Evolutionary conservation across 176 grass and related monocot species (phyloP), one percentile per base, ranked within the genome.

Genomic region (Triticum turgidum): DNA sequence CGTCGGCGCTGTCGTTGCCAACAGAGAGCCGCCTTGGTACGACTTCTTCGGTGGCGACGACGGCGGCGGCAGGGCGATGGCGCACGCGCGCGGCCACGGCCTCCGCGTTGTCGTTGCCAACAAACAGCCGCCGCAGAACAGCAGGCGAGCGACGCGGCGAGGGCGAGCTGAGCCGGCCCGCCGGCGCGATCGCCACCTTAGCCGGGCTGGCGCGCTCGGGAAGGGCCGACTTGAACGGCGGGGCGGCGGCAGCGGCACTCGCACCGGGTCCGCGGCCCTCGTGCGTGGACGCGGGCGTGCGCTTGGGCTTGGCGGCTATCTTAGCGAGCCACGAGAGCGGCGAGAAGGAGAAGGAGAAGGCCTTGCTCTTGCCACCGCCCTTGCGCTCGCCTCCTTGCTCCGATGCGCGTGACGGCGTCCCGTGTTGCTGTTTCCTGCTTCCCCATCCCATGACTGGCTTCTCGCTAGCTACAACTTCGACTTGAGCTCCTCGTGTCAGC

Each of bases 241-340:
- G 56, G 3, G 58, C 33, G 52, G 18, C 34, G 30, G 7, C 49
- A 52, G 14, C 47, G 4, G 45, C 47, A 51, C 47, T 4, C 12
- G 47, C 47, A 15, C 14, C 49, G 14, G 47, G 32, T 44, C 41
- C 25, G 39, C 22, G 2, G 73, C 13, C 51, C 77, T 35, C 59
- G 61, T 37, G 6, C 18, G 59, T 4, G 44, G 61, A 14, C 75
- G 68, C 17, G 0, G 69, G 34, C 38, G 49, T 29, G n/a, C 25
- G 38, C 44, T 88, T 87, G n/a, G 84, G 68, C 79, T 78, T 88
- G 18, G 63, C n/a, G 32, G 66, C 69, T 29, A 93, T 30, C 87
- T 92, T 97, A 69, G 88, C 65, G 76, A 97, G 37, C 95, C 95
- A 97, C 59, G 87, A 89, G 8, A 94, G 73, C 13, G 90, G 87